Percentiles rank a stretch among this genome's conserved stretches.
Evolutionary conservation across 2,329 filamentous ascomycete species (phyloP).

Genomic region (Acrocalymma vagum): DNA sequence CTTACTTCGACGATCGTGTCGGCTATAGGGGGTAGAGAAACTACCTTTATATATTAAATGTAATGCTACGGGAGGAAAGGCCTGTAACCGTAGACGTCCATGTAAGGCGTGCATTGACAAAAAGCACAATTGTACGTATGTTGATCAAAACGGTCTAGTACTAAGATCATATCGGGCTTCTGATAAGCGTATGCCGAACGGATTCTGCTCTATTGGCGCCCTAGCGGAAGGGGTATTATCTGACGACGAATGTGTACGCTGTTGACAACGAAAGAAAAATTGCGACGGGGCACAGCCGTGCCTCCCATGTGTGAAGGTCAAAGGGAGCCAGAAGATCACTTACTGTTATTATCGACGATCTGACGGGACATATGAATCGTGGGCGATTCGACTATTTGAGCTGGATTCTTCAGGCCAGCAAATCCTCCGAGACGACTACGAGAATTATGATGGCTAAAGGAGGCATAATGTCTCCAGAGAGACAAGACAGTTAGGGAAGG

Average conservation of each 20-base stretch:
- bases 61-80: not conserved
- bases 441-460: constrained; percentile 1
- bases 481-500: not conserved
- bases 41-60: constrained; percentile 1
- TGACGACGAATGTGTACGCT: not conserved
- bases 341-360: constrained; percentile 2
- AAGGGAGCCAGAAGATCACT: constrained; percentile 1
- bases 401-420: not conserved
- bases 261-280: not conserved
- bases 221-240: not conserved
- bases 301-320: not conserved
- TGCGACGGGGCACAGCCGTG: not conserved
- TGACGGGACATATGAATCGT: constrained; percentile 3
- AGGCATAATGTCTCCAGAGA: not conserved
- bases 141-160: not conserved
- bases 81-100: not conserved
- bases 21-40: constrained; percentile 1
- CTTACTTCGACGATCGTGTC: not conserved
- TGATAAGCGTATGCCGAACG: not conserved
- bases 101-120: constrained; percentile 3
- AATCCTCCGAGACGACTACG: not conserved
- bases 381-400: constrained; percentile 1
- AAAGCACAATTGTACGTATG: constrained; percentile 2
- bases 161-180: not conserved
- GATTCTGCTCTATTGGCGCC: constrained; percentile 5